phyloP scores from a whole-genome alignment of 2,329 filamentous ascomycete species.

The Talaromyces atroroseus region DNA sequence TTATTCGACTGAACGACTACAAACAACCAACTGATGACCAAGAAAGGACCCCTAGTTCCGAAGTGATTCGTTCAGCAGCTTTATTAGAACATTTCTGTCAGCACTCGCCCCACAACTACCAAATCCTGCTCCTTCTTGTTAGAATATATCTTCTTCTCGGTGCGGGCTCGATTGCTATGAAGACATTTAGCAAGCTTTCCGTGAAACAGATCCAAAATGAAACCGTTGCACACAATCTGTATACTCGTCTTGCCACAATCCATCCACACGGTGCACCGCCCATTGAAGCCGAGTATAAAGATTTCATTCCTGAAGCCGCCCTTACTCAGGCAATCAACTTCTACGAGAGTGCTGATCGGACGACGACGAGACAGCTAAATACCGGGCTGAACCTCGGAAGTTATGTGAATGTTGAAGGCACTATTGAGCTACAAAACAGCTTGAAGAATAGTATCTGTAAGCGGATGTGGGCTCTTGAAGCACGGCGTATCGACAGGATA shows the following conservation, averaged over 20 bases:
- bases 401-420: conserved; percentile 41
- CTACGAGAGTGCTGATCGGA: conserved; percentile 35
- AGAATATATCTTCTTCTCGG: conserved; percentile 41
- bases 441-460: conserved; percentile 37
- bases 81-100: conserved; percentile 36
- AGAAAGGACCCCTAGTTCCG: conserved; percentile 21
- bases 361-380: conserved; percentile 31
- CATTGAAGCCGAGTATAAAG: conserved; percentile 36
- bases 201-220: conserved; percentile 47
- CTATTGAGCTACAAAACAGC: conserved; percentile 35
- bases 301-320: conserved; percentile 38
- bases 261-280: conserved; percentile 41
- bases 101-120: conserved; percentile 44
- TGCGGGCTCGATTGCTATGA: conserved; percentile 42
- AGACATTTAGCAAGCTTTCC: conserved; percentile 40
- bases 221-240: conserved; percentile 43
- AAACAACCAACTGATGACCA: conserved; percentile 14
- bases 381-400: conserved; percentile 37
- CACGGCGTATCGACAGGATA: conserved; percentile 36
- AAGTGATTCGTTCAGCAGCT: conserved; percentile 33
- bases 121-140: conserved; percentile 40
- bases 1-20: conserved; percentile 29
- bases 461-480: conserved; percentile 40
- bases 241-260: conserved; percentile 43
- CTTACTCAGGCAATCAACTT: conserved; percentile 38